Base-by-base conservation (phyloP, 352 stramenopile genomes). In the Aphanomyces cochlioides region DNA sequence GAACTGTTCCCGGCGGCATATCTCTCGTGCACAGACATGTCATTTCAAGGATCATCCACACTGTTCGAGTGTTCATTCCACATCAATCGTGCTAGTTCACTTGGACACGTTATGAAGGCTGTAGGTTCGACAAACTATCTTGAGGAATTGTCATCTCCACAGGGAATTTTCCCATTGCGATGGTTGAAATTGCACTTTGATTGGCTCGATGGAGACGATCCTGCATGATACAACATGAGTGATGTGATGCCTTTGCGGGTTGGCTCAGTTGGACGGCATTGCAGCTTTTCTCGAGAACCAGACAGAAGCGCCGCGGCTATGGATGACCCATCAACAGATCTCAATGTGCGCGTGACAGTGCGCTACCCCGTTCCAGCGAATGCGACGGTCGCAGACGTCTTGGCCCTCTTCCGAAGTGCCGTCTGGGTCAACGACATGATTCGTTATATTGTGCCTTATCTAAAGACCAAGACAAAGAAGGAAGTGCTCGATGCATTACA, bases 401-500 rank as follows among this genome's bases (percentile, higher is more conserved):
- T 93, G 47, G 79, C 85, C 48, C 89, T 93, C 82, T 90, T 93
- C 75, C 85, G 83, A 67, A 91, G 83, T 56, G 82, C 85, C 3
- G 79, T 82, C 41, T 93, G 85, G 85, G 85, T 93, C 75, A 79
- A 81, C 68, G 90, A 91, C 75, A 93, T 93, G 82, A 83, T 90
- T 73, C 83, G 85, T 67, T 93, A 93, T 77, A 91, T 93, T 76
- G 90, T 84, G 72, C 85, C 85, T 43, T 84, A 93, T 72, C 81
- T 93, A 54, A 89, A 91, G 80, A 90, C 87, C 76, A 81, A 79
- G 13, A 84, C 85, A 63, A 87, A 89, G 75, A 78, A 83, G 8
- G 78, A 90, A 39, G 79, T 90, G 39, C 73, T 90, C 50, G 84
- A 88, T 12, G 10, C 43, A n/a, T n/a, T 50, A 1, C 43, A 50